Conservation (phyloP, 805 yeast species). For the Kodamaea hsintzibuensis region DNA sequence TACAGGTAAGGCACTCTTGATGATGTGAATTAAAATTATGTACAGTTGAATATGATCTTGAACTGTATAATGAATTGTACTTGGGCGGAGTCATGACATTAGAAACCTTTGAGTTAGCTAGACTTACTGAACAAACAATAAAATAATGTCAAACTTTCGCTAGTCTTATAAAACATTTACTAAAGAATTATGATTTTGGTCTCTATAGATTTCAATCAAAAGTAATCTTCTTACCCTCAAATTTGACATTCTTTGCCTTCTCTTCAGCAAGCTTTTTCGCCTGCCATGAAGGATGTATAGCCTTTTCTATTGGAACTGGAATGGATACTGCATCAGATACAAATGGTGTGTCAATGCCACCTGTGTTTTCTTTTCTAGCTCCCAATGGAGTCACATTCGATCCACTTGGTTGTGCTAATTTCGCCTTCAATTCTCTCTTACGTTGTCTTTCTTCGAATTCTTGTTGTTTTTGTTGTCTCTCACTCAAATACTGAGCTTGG, state of each 20-base stretch:
- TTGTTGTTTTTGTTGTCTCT: constrained; percentile 56
- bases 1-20: too few species aligned
- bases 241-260: constrained; percentile 61
- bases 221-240: constrained; percentile 80
- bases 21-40: neutral
- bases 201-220: constrained; percentile 52
- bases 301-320: constrained; percentile 10
- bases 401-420: constrained; percentile 39
- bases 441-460: constrained; percentile 75
- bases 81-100: neutral
- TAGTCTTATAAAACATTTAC: too few species aligned
- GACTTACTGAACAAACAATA: too few species aligned
- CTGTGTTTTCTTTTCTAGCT: constrained; percentile 21
- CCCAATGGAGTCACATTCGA: constrained; percentile 42
- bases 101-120: too few species aligned
- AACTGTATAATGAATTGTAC: neutral
- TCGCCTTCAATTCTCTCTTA: constrained; percentile 60
- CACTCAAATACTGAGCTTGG: constrained; percentile 51
- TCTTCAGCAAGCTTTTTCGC: constrained; percentile 81
- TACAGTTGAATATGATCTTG: neutral
- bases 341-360: constrained; percentile 1
- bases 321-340: constrained; percentile 17
- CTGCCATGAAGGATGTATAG: constrained; percentile 96
- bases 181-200: too few species aligned
- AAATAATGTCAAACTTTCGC: too few species aligned